Conservation (phyloP, 768 basidiomycete species). For the Mycena haematopus region DNA sequence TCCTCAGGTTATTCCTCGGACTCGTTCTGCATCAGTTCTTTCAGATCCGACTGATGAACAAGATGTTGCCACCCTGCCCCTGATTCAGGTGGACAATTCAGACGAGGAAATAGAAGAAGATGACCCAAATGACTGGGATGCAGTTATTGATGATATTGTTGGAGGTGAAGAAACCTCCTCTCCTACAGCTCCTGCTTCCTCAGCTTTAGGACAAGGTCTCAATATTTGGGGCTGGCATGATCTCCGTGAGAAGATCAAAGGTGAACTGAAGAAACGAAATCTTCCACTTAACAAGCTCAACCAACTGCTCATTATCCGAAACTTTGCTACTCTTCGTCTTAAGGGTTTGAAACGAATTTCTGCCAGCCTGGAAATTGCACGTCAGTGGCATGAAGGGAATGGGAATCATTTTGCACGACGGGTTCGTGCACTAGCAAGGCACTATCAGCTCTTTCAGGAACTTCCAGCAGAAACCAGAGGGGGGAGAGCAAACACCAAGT, state of each 20-base stretch:
- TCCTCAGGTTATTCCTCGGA: not conserved
- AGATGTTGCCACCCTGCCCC: not conserved
- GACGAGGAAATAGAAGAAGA: slow-evolving; percentile 1
- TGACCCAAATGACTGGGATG: slow-evolving; percentile 12
- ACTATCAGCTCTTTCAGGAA: slow-evolving; percentile 46
- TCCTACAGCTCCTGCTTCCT: too few relatives aligned
- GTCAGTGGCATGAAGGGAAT: slow-evolving; percentile 44
- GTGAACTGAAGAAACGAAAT: not conserved
- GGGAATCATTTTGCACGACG: slow-evolving; percentile 38
- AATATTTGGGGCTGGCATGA: slow-evolving; percentile 31
- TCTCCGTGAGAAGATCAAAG: slow-evolving; percentile 31
- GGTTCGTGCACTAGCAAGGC: slow-evolving; percentile 38
- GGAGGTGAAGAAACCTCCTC: not conserved
- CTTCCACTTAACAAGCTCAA: slow-evolving; percentile 33
- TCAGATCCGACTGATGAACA: not conserved
- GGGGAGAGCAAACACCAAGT: slow-evolving; percentile 26
- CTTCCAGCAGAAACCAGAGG: slow-evolving; percentile 39
- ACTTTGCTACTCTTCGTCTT: slow-evolving; percentile 43
- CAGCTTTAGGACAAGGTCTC: not conserved
- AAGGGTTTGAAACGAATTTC: slow-evolving; percentile 37
- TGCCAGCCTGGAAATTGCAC: slow-evolving; percentile 44
- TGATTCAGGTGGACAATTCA: not conserved
- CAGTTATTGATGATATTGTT: not conserved
- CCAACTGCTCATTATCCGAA: slow-evolving; percentile 40
- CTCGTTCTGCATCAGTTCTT: not conserved